phyloP scores from a whole-genome alignment of 2,329 filamentous ascomycete species.

The Botryotinia convoluta region DNA sequence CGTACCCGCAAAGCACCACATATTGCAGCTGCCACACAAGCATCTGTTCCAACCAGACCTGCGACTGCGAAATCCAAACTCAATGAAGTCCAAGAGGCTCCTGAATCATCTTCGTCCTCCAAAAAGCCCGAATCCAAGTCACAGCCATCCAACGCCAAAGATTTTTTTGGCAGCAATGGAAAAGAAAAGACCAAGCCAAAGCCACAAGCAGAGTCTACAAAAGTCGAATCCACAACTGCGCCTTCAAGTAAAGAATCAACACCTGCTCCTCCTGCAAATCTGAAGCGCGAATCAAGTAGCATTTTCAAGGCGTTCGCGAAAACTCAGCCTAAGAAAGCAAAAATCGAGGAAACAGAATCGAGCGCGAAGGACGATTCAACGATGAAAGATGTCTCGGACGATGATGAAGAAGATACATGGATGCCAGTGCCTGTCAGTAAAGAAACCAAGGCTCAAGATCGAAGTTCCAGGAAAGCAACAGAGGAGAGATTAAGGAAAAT shows the following conservation, averaged over 20 bases:
- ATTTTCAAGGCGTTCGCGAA: constrained; percentile 82
- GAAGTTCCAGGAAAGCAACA: constrained; percentile 56
- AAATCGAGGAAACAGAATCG: constrained; percentile 43
- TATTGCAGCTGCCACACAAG: constrained; percentile 33
- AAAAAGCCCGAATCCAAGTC: constrained; percentile 29
- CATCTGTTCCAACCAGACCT: constrained; percentile 23
- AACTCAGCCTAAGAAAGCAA: constrained; percentile 60
- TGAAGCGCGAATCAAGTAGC: constrained; percentile 60
- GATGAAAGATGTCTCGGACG: constrained; percentile 57
- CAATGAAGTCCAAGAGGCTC: constrained; percentile 21
- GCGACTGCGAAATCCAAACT: constrained; percentile 21
- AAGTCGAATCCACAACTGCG: constrained; percentile 24
- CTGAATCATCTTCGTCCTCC: constrained; percentile 19
- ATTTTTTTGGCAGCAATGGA: constrained; percentile 41
- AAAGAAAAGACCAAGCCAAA: constrained; percentile 30
- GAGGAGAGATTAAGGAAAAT: constrained; percentile 66
- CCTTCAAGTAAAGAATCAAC: constrained; percentile 33
- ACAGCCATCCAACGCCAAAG: constrained; percentile 36
- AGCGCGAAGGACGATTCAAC: constrained; percentile 49
- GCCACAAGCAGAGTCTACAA: background rate
- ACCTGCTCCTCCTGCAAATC: constrained; percentile 30
- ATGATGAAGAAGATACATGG: constrained; percentile 49
- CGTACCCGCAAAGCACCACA: constrained; percentile 39
- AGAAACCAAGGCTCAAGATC: constrained; percentile 35
- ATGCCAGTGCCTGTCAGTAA: constrained; percentile 38